phyloP scores from a whole-genome alignment of 2,329 filamentous ascomycete genomes.

The Colletotrichum gigasporum region DNA sequence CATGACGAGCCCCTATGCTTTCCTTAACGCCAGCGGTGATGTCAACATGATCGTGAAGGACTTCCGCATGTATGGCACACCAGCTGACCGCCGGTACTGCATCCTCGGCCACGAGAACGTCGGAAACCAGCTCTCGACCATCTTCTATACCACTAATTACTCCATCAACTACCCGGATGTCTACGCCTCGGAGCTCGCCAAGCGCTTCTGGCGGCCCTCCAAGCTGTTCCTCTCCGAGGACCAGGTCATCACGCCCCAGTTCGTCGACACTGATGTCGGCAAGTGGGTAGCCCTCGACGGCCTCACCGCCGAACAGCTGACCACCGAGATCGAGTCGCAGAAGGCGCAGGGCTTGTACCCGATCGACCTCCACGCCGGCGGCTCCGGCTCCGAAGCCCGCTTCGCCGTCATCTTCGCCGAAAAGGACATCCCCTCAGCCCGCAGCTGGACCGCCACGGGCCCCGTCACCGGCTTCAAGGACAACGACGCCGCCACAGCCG shows the following conservation, averaged over 20 bases:
- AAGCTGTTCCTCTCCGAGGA: conserved; percentile 27
- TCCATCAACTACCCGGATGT: conserved; percentile 1
- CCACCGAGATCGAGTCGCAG: conserved; percentile 9
- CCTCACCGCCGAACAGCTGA: conserved; percentile 13
- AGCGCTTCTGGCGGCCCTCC: conserved; percentile 31
- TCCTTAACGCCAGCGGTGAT: not conserved
- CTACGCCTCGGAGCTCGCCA: conserved; percentile 17
- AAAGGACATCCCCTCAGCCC: not conserved
- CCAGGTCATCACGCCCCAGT: conserved; percentile 24
- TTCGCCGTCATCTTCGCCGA: conserved; percentile 33
- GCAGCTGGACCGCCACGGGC: conserved; percentile 26
- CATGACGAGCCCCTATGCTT: not conserved
- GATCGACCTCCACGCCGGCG: conserved; percentile 29
- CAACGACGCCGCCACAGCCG: not conserved
- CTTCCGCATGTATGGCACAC: conserved; percentile 30
- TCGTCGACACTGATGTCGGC: conserved; percentile 27
- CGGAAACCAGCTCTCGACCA: conserved; percentile 21
- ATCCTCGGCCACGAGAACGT: conserved; percentile 24
- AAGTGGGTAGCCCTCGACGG: conserved; percentile 22
- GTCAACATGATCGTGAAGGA: not conserved
- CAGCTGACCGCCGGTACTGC: conserved; percentile 22
- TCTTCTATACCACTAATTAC: conserved; percentile 9
- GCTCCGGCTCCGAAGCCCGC: conserved; percentile 1
- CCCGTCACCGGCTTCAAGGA: conserved; percentile 19
- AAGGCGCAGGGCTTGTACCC: conserved; percentile 22